phyloP scores from a whole-genome alignment of 2,329 filamentous ascomycete genomes.

The Fusarium concolor region DNA sequence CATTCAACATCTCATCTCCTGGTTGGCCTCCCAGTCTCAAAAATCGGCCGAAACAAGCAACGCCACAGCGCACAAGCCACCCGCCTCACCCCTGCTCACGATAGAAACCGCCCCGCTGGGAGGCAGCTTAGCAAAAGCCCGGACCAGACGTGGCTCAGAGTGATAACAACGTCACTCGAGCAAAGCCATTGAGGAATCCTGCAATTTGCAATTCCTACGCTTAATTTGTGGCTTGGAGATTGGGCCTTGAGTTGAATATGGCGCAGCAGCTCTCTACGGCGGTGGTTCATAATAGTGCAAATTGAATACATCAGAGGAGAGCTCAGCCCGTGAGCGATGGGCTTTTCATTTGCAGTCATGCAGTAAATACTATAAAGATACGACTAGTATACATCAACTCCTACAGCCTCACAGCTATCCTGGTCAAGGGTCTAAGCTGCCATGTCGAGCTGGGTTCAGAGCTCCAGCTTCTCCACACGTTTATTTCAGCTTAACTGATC shows the following conservation, averaged over 20 bases:
- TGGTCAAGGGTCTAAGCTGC: constrained; percentile 20
- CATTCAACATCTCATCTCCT: background rate
- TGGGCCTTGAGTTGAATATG: constrained; percentile 7
- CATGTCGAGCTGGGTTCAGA: constrained; percentile 33
- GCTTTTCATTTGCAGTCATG: constrained; percentile 6
- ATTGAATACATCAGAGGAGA: constrained; percentile 11
- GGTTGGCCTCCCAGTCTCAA: background rate
- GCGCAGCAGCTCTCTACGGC: constrained; percentile 28
- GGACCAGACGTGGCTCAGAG: constrained; percentile 36
- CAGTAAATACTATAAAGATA: constrained; percentile 12
- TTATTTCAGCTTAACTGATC: constrained; percentile 33
- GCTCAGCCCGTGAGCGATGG: background rate
- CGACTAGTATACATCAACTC: constrained; percentile 31
- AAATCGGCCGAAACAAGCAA: constrained; percentile 13
- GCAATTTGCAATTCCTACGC: constrained; percentile 15
- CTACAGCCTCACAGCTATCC: constrained; percentile 19
- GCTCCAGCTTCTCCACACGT: constrained; percentile 39
- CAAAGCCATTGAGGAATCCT: constrained; percentile 32
- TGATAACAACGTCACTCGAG: constrained; percentile 29
- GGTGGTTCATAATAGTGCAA: constrained; percentile 2
- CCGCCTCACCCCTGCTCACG: constrained; percentile 11
- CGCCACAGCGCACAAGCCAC: constrained; percentile 35
- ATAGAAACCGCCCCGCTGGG: constrained; percentile 29
- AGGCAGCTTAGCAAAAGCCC: constrained; percentile 28
- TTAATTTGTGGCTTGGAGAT: constrained; percentile 25